These are phyloP conservation scores for Atractiella rhizophila DNA, from an alignment of 768 basidiomycete genomes.

Conservation along the genomic window DNA sequence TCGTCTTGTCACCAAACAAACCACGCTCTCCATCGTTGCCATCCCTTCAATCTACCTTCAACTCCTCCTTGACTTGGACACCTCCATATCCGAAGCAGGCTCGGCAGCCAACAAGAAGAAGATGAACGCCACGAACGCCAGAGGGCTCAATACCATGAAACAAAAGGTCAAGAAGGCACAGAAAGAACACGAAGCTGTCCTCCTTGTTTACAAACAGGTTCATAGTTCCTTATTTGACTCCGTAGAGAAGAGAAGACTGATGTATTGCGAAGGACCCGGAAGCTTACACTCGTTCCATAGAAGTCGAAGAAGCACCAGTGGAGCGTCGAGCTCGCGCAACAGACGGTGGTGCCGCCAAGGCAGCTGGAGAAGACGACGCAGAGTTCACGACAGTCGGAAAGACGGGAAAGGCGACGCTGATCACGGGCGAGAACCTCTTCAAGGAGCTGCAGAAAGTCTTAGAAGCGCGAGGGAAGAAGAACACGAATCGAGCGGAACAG, in stretches of 20 bases:
- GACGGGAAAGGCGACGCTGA: conserved; percentile 58
- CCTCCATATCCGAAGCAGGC: conserved; percentile 44
- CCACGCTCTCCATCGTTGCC: conserved; percentile 49
- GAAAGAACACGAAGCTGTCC: conserved; percentile 64
- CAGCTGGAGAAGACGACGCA: conserved; percentile 26
- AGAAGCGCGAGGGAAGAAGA: conserved; percentile 71
- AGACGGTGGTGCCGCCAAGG: conserved; percentile 25
- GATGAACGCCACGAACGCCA: conserved; percentile 75
- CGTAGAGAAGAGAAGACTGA: neutral
- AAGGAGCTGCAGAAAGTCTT: conserved; percentile 74
- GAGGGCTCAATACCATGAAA: conserved; percentile 88
- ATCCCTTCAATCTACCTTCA: conserved; percentile 66
- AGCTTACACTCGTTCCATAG: conserved; percentile 54
- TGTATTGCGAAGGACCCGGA: conserved; percentile 50
- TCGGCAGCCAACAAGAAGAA: conserved; percentile 87
- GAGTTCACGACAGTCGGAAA: conserved; percentile 76
- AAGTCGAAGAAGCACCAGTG: conserved; percentile 26
- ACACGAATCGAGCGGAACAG: conserved; percentile 87
- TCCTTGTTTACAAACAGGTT: conserved; percentile 57
- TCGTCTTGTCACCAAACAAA: conserved; percentile 67
- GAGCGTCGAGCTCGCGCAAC: too few relatives aligned
- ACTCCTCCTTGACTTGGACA: conserved; percentile 47
- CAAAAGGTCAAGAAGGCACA: conserved; percentile 78
- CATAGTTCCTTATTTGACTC: conserved; percentile 13
- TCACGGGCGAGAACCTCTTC: conserved; percentile 58